These are phyloP conservation scores for Tylopilus orsonianus DNA, from an alignment of 1,284 basidiomycete species.

Conservation along the genomic window DNA sequence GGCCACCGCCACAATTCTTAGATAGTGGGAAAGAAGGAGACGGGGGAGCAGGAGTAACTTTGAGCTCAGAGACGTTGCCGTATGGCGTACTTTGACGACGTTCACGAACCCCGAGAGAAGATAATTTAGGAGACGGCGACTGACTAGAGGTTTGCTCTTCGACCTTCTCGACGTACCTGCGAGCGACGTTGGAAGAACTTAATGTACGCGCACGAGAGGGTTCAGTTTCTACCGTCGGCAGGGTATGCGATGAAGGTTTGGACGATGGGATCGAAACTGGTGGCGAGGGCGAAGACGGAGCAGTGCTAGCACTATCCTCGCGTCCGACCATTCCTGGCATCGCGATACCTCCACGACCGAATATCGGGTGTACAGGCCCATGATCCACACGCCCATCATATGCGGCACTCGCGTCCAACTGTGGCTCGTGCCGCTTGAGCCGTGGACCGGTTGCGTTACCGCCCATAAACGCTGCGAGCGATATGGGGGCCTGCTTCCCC, in stretches of 20 bases:
- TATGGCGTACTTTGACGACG: constrained; percentile 39
- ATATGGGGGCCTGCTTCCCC: constrained; percentile 39
- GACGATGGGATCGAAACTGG: constrained; percentile 4
- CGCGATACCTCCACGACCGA: constrained; percentile 69
- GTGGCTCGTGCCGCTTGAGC: constrained; percentile 67
- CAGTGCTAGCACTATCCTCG: constrained; percentile 2
- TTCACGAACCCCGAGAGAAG: constrained; percentile 28
- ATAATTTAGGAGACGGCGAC: constrained; percentile 17
- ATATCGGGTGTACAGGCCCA: constrained; percentile 63
- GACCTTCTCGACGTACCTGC: constrained; percentile 39
- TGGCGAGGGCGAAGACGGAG: constrained; percentile 29
- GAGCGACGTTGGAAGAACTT: constrained; percentile 37
- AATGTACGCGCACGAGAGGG: constrained; percentile 32
- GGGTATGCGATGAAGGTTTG: not conserved
- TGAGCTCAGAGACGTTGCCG: constrained; percentile 31
- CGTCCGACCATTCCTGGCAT: constrained; percentile 59
- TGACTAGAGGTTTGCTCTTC: constrained; percentile 25
- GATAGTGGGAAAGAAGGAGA: constrained; percentile 32
- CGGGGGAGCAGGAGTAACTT: constrained; percentile 39
- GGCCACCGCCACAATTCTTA: constrained; percentile 18
- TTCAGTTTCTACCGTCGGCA: constrained; percentile 14
- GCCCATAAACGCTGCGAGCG: constrained; percentile 77
- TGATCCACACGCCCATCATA: constrained; percentile 62
- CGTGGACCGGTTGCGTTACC: constrained; percentile 63
- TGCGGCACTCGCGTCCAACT: constrained; percentile 63